Percentiles rank a stretch among this genome's conserved stretches.
phyloP scores from a whole-genome alignment of 805 yeast species.

The Yamadazyma philogaea region DNA sequence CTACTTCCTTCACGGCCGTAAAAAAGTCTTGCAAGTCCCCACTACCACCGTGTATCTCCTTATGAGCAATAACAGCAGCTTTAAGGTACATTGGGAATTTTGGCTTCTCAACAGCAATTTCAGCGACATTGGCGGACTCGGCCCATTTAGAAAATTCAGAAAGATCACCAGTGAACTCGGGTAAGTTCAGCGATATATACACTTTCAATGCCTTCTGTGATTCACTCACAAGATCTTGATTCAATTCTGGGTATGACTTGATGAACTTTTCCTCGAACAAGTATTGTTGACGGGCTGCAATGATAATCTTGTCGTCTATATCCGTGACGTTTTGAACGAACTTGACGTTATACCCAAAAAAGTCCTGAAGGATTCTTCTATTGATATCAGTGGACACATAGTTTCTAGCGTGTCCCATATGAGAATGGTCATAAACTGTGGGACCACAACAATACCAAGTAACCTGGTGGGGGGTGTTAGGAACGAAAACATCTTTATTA shows the following conservation, averaged over 20 bases:
- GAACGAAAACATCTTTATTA: conserved; percentile 73
- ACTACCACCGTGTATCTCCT: conserved; percentile 35
- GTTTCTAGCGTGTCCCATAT: conserved; percentile 98
- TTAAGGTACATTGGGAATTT: conserved; percentile 81
- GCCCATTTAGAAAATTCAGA: conserved; percentile 51
- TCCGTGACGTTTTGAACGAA: conserved; percentile 98
- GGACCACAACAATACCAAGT: conserved; percentile 99
- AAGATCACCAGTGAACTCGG: conserved; percentile 32
- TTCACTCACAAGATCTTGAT: conserved; percentile 34
- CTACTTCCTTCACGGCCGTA: conserved; percentile 62
- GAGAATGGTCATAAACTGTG: conserved; percentile 92
- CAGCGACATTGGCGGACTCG: conserved; percentile 44
- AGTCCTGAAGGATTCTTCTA: conserved; percentile 83
- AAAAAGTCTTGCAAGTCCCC: conserved; percentile 38
- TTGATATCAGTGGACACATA: conserved; percentile 93
- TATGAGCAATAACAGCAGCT: conserved; percentile 54
- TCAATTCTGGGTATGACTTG: conserved; percentile 24
- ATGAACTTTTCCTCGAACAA: conserved; percentile 61
- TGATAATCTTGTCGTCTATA: conserved; percentile 93
- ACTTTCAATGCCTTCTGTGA: conserved; percentile 43
- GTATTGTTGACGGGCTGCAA: conserved; percentile 88
- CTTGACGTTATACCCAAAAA: conserved; percentile 82
- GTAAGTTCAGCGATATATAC: conserved; percentile 56
- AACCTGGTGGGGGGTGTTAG: conserved; percentile 59
- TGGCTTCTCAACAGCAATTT: conserved; percentile 58